Evolutionary conservation across 805 yeast genomes (phyloP), one percentile per base, ranked within the genome.

Genomic region (Wickerhamiella bombiphila): DNA sequence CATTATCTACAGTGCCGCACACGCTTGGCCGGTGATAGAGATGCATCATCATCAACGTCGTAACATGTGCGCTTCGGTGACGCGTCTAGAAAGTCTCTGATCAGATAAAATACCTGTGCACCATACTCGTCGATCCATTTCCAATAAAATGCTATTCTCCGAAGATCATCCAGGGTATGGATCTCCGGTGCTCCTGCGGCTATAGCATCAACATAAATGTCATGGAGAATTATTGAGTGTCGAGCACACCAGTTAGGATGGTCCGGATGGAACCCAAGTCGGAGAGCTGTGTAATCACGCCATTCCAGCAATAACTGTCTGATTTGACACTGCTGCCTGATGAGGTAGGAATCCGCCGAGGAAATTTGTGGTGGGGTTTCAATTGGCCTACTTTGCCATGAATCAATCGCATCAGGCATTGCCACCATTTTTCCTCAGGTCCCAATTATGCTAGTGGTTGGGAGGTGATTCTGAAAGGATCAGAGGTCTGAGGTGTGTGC

Each of bases 51-150:
- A 24, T 24, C 32, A 8, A 13, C 33, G 15, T 14, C 30, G 13
- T 28, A 14, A 28, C 5, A 28, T 14, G 13, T 14, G 6, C 33
- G 41, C 36, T 52, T 52, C 17, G 51, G 47, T 24, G 40, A 32
- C 22, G 22, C 33, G 32, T 43, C 39, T 14, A 53, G 44, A 36
- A 44, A 42, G 26, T 41, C 47, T 5, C 43, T 42, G 21, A 53
- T 42, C n/a, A 49, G 36, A 11, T 39, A 38, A 35, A 42, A 53
- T 18, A 53, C 47, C 34, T 53, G 56, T 20, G 40, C 40, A 6
- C 56, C 57, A 33, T 45, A 51, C 32, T 29, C 35, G 34, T 53
- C 57, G 22, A 52, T 41, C 51, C 52, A 47, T 25, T 52, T 46
- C 57, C 57, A 53, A 42, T 51, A 53, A 41, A 41, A 46, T 4